Base-by-base conservation (phyloP, 805 yeast genomes). In the Metschnikowia proteae region DNA sequence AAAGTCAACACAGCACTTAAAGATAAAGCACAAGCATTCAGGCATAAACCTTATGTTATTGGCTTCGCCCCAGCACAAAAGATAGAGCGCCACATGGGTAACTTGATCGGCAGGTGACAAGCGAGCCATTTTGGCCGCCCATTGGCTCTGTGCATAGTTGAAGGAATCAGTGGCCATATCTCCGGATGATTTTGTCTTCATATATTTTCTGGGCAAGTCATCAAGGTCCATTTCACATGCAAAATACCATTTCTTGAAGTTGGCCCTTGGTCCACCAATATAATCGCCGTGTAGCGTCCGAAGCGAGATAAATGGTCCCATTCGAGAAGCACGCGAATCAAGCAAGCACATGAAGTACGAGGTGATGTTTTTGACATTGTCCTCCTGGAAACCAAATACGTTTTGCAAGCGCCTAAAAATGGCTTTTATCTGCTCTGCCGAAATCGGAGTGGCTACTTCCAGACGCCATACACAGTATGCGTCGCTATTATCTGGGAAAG, bases 41-140 rank as follows among this genome's bases (percentile, higher is more conserved):
- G 97, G 96, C 82, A 89, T 83, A 58, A 86, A 89, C 53, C 97
- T 74, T 2, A 89, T 62, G 57, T 88, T 90, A 60, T 86, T 88
- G 0, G 96, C 89, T 62, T 89, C 97, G 0, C 96, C 95, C 97
- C 97, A 89, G 53, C 88, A 79, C 47, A 87, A 63, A 9, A 89
- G 71, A 59, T 83, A 90, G 6, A 89, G 65, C 0, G 87, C 81
- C 13, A 89, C 55, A 53, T 89, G 96, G 11, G 74, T 67, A 3
- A 81, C 70, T 49, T 82, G 75, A 47, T 83, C 87, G 27, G 71
- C 68, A 1, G 84, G 74, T 0, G 79, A 61, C 39, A 79, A 67
- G 0, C 69, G 59, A 29, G 70, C 70, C 84, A 82, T 79, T 30
- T 74, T 76, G 4, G 59, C 58, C 5, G 66, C 62, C 89, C 87